Percentiles rank a stretch among this genome's conserved stretches.
Conservation (phyloP, 2,329 filamentous ascomycete genomes). For the Pseudogymnoascus sp. region DNA sequence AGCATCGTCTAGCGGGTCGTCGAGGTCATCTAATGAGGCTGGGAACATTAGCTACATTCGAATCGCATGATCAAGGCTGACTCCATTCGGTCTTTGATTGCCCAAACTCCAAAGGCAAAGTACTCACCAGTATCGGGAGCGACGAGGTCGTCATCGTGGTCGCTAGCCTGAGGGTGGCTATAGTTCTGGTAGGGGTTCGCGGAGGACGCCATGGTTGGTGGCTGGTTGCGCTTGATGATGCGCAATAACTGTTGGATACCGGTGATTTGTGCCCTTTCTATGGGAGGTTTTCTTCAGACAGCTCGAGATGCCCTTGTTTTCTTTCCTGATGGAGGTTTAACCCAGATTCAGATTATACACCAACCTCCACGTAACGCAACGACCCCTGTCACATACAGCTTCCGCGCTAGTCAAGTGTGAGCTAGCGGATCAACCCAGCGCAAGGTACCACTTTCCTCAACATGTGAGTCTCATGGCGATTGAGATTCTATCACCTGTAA, state of each 20-base stretch:
- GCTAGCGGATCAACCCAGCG: neutral
- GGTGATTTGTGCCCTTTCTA: neutral
- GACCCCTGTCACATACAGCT: conserved; percentile 2
- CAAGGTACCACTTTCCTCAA: neutral
- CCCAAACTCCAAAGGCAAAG: conserved; percentile 9
- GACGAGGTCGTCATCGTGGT: conserved; percentile 62
- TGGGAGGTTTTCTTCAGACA: neutral
- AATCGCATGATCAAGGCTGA: neutral
- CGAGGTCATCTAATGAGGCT: conserved; percentile 88
- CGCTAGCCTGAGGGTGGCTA: conserved; percentile 48
- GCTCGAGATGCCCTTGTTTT: neutral
- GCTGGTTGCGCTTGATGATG: conserved; percentile 2
- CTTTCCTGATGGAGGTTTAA: neutral
- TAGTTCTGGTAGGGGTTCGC: conserved; percentile 51
- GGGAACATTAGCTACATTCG: conserved; percentile 18
- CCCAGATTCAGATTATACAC: neutral
- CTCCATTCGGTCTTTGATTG: conserved; percentile 1
- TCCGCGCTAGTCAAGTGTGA: neutral
- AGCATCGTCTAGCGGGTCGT: conserved; percentile 67
- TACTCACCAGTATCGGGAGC: conserved; percentile 69
- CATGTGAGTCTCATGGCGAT: neutral
- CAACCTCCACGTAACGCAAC: conserved; percentile 8
- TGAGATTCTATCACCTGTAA: neutral
- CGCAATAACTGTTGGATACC: neutral
- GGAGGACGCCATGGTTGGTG: conserved; percentile 27